Conservation (phyloP, 805 yeast species). For the Kodamaea jinghongensis region DNA sequence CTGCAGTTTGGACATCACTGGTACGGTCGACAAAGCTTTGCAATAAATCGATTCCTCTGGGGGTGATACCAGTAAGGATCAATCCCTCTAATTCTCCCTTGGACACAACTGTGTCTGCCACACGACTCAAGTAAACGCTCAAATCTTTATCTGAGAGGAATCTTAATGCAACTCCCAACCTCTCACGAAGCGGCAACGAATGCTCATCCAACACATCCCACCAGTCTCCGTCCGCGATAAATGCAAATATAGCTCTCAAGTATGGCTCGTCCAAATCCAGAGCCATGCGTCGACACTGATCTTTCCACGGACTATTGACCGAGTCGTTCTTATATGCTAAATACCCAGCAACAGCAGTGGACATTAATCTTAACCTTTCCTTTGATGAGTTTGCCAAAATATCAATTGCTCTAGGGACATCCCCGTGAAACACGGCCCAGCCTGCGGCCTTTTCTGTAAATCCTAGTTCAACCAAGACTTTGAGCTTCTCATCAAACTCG, state of each 20-base stretch:
- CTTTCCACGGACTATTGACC: conserved; percentile 82
- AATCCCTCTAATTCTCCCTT: conserved; percentile 91
- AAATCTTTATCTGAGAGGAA: conserved; percentile 80
- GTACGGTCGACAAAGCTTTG: conserved; percentile 88
- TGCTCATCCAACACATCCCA: conserved; percentile 91
- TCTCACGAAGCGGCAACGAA: conserved; percentile 81
- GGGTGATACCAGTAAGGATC: conserved; percentile 88
- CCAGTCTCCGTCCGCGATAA: conserved; percentile 93
- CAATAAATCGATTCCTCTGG: conserved; percentile 72
- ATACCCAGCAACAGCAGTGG: conserved; percentile 93
- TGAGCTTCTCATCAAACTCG: conserved; percentile 70
- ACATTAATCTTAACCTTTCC: conserved; percentile 71
- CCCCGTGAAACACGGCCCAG: conserved; percentile 95
- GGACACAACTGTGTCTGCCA: conserved; percentile 67
- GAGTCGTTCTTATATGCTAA: conserved; percentile 58
- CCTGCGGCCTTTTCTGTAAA: conserved; percentile 91
- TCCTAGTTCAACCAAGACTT: conserved; percentile 53
- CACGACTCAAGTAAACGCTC: conserved; percentile 63
- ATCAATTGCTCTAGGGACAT: conserved; percentile 74
- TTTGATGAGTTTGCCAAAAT: conserved; percentile 73
- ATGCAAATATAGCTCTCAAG: conserved; percentile 87
- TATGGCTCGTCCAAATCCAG: conserved; percentile 89
- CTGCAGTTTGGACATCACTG: conserved; percentile 89
- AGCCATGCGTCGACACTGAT: conserved; percentile 84
- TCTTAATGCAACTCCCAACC: conserved; percentile 86